phyloP scores from a whole-genome alignment of 164 flowering plant species.

The Tetrastigma voinierianum region DNA sequence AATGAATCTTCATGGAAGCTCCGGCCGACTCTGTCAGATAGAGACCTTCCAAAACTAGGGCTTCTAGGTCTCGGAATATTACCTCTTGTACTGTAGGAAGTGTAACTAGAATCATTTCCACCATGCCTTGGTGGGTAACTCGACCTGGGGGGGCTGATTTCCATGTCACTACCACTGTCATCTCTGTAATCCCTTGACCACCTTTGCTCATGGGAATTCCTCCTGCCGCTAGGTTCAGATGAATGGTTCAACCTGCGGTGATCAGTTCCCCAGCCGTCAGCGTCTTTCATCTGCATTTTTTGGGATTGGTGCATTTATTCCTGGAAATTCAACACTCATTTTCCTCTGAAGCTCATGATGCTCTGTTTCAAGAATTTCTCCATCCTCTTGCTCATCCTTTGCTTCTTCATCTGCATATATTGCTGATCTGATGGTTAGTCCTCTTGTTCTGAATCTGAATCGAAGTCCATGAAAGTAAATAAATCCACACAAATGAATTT shows the following conservation, averaged over 20 bases:
- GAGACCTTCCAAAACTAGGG: slow-evolving; percentile 44
- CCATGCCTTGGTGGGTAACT: slow-evolving; percentile 45
- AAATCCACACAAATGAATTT: not conserved
- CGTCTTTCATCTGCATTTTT: slow-evolving; percentile 68
- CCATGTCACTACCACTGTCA: slow-evolving; percentile 52
- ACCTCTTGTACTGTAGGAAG: slow-evolving; percentile 34
- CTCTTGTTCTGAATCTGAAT: slow-evolving; percentile 47
- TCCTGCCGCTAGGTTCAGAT: slow-evolving; percentile 35
- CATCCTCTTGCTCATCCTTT: slow-evolving; percentile 61
- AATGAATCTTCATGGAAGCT: slow-evolving; percentile 40
- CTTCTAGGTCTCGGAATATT: slow-evolving; percentile 31
- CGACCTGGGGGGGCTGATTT: slow-evolving; percentile 30
- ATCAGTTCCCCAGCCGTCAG: slow-evolving; percentile 48
- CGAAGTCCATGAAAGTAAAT: not conserved
- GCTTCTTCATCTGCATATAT: slow-evolving; percentile 65
- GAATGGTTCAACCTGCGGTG: slow-evolving; percentile 31
- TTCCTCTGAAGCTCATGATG: slow-evolving; percentile 40
- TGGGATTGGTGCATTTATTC: slow-evolving; percentile 93
- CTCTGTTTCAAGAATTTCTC: slow-evolving; percentile 56
- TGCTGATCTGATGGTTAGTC: slow-evolving; percentile 80
- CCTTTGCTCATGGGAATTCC: slow-evolving; percentile 40
- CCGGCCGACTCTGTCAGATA: slow-evolving; percentile 55
- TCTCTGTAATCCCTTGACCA: slow-evolving; percentile 49
- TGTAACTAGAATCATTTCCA: slow-evolving; percentile 27
- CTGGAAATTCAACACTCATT: slow-evolving; percentile 82